A percentile compares a stretch with the other conserved stretches of the same genome.
phyloP scores from a whole-genome alignment of 805 yeast genomes.

The Saccharomycopsis lassenensis region DNA sequence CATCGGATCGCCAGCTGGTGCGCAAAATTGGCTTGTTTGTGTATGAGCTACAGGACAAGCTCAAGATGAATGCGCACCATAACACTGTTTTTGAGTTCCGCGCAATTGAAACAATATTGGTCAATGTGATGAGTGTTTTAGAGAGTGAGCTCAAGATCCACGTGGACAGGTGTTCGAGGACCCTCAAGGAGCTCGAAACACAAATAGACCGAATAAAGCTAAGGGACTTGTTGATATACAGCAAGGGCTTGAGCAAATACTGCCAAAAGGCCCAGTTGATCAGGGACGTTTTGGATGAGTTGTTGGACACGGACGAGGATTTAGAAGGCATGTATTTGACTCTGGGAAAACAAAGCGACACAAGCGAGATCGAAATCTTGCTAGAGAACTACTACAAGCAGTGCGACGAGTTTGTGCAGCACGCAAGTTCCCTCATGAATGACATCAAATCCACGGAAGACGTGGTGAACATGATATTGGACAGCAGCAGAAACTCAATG shows the following conservation, averaged over 20 bases:
- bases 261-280: slow-evolving; percentile 75
- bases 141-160: slow-evolving; percentile 84
- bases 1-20: slow-evolving; percentile 35
- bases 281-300: slow-evolving; percentile 73
- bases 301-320: slow-evolving; percentile 81
- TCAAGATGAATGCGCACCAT: slow-evolving; percentile 23
- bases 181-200: slow-evolving; percentile 67
- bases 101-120: slow-evolving; percentile 80
- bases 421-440: slow-evolving; percentile 62
- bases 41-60: slow-evolving; percentile 52
- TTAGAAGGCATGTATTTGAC: slow-evolving; percentile 72
- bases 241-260: slow-evolving; percentile 75
- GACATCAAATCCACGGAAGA: slow-evolving; percentile 92
- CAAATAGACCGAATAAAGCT: slow-evolving; percentile 73
- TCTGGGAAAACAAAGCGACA: slow-evolving; percentile 28
- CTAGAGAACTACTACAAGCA: slow-evolving; percentile 86
- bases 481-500: slow-evolving; percentile 85
- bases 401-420: slow-evolving; percentile 89
- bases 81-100: slow-evolving; percentile 79
- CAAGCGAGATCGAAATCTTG: slow-evolving; percentile 69
- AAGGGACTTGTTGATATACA: slow-evolving; percentile 68
- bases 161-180: slow-evolving; percentile 60
- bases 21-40: slow-evolving; percentile 62
- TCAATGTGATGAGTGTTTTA: slow-evolving; percentile 66
- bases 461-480: slow-evolving; percentile 83